These are phyloP conservation scores for Chlorella variabilis DNA, from an alignment of 163 green algal genomes.

Conservation along the genomic window DNA sequence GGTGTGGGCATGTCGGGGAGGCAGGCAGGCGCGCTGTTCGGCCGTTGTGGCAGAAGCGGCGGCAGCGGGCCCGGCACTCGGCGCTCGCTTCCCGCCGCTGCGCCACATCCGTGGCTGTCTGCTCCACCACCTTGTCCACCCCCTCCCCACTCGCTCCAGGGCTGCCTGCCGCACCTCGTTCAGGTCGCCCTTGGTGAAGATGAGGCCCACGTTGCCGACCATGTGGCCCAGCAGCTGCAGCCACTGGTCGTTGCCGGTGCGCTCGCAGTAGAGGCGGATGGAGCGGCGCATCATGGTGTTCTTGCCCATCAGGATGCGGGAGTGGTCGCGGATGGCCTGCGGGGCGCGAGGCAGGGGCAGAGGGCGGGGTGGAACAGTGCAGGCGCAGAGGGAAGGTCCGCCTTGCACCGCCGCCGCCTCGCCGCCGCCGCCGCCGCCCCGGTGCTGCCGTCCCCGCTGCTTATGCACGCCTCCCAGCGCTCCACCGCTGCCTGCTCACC, in stretches of 20 bases:
- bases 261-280: slow-evolving; percentile 95
- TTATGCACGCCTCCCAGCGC: background rate
- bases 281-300: slow-evolving; percentile 99
- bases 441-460: background rate
- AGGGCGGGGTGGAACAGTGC: no score
- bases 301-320: slow-evolving; percentile 98
- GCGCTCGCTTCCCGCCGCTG: no score
- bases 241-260: slow-evolving; percentile 91
- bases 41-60: no score
- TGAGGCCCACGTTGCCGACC: slow-evolving; percentile 96
- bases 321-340: slow-evolving; percentile 75
- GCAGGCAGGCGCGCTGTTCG: no score
- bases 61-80: no score
- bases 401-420: background rate
- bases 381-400: background rate
- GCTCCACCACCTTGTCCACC: no score
- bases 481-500: slow-evolving; percentile 52
- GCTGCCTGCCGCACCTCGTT: slow-evolving; percentile 60
- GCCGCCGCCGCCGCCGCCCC: background rate
- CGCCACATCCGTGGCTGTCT: no score
- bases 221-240: slow-evolving; percentile 83
- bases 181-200: slow-evolving; percentile 97
- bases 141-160: no score
- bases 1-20: no score
- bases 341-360: background rate